These are phyloP conservation scores for Blastobotrys muscicola DNA, from an alignment of 805 yeast genomes.

Conservation along the genomic window DNA sequence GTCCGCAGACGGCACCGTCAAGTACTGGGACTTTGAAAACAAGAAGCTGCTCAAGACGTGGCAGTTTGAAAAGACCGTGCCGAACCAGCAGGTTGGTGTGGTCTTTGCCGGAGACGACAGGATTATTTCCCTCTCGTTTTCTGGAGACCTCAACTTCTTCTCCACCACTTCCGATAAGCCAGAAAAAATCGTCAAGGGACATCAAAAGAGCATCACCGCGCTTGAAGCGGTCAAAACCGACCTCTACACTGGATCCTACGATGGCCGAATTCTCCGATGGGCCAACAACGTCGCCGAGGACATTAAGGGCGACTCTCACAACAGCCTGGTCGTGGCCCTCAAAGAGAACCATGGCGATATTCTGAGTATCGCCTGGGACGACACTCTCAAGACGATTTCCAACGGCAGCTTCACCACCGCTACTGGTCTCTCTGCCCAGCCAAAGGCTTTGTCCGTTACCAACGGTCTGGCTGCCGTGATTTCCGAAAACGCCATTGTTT, in stretches of 20 bases:
- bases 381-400: constrained; percentile 41
- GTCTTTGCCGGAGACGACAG: constrained; percentile 49
- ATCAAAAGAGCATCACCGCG: constrained; percentile 73
- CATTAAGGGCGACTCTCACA: neutral
- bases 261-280: constrained; percentile 69
- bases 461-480: constrained; percentile 35
- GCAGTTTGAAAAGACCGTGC: constrained; percentile 33
- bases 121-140: constrained; percentile 56
- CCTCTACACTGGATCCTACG: constrained; percentile 64
- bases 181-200: constrained; percentile 49
- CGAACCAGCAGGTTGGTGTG: constrained; percentile 73
- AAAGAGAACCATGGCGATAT: constrained; percentile 25
- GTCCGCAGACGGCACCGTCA: constrained; percentile 73
- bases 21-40: constrained; percentile 47
- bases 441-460: constrained; percentile 35
- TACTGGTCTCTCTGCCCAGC: constrained; percentile 38
- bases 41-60: constrained; percentile 42
- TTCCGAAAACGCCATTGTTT: constrained; percentile 34
- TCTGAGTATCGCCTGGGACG: constrained; percentile 84
- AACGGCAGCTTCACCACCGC: constrained; percentile 26
- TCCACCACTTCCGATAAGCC: constrained; percentile 29
- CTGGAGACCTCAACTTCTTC: constrained; percentile 64
- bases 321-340: constrained; percentile 4
- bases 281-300: constrained; percentile 27
- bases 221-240: constrained; percentile 24